A percentile compares a stretch with the other conserved stretches of the same genome.
These are phyloP conservation scores for Monosporozyma yasuniensis DNA, from an alignment of 805 yeast genomes.

Conservation along the genomic window DNA sequence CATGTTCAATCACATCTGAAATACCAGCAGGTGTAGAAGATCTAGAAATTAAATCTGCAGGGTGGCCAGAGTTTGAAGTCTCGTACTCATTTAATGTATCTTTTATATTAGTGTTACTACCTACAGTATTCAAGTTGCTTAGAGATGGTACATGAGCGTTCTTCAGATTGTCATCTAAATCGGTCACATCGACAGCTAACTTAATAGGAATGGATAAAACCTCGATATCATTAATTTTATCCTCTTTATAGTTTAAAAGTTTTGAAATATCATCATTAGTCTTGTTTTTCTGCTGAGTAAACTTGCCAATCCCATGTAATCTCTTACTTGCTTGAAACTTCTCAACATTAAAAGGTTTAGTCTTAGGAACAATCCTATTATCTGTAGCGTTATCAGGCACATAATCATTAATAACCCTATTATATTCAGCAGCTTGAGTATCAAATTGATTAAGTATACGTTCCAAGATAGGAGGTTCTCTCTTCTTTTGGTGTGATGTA, in stretches of 20 bases:
- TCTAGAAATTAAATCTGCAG: not conserved
- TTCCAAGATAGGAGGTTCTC: constrained; percentile 24
- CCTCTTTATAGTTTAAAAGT: constrained; percentile 16
- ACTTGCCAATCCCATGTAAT: not conserved
- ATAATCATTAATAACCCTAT: not conserved
- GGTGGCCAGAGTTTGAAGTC: not conserved
- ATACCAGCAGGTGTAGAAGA: not conserved
- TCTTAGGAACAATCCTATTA: not conserved
- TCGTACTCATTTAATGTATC: not conserved
- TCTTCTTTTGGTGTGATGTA: constrained; percentile 20
- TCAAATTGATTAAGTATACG: constrained; percentile 6
- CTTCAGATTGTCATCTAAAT: not conserved
- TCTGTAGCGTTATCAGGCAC: not conserved
- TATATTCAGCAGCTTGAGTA: constrained; percentile 2
- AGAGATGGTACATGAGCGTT: constrained; percentile 6
- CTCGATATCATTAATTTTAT: constrained; percentile 15
- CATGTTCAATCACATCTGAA: not conserved
- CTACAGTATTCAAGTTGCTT: constrained; percentile 11
- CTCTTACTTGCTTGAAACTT: not conserved
- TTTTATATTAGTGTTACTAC: not conserved
- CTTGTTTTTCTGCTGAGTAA: not conserved
- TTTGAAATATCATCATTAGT: constrained; percentile 3
- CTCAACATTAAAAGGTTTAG: not conserved
- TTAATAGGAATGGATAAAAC: constrained; percentile 21
- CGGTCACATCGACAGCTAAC: constrained; percentile 2